Percentiles rank a stretch among this genome's conserved stretches.
These are phyloP conservation scores for Macrolepiota fuliginosa DNA, from an alignment of 768 basidiomycete genomes.

Conservation along the genomic window DNA sequence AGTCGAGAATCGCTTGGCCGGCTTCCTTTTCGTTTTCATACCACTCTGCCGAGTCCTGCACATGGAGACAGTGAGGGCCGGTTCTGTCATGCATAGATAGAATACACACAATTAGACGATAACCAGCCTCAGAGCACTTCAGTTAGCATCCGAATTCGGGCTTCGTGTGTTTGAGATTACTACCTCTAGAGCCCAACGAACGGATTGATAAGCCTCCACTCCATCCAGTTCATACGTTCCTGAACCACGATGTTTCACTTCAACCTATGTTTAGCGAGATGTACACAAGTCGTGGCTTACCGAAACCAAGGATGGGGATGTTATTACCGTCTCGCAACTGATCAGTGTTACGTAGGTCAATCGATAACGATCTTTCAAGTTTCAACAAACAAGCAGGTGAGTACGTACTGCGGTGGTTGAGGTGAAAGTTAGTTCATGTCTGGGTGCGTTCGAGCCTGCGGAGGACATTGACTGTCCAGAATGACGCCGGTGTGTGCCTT, in stretches of 20 bases:
- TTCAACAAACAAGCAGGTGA: not conserved
- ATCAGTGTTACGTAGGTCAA: not conserved
- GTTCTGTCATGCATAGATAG: not conserved
- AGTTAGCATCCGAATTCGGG: not conserved
- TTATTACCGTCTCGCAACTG: constrained; percentile 50
- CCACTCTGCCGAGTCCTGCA: constrained; percentile 5
- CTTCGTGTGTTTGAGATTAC: not conserved
- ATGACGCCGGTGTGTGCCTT: not conserved
- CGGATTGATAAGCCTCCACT: constrained; percentile 25
- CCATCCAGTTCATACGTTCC: constrained; percentile 57
- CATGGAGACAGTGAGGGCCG: not conserved
- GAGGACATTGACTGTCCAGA: not conserved
- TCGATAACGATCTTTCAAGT: not conserved
- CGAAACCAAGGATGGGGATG: constrained; percentile 57
- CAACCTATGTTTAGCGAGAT: not conserved
- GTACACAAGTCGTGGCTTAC: constrained; percentile 17
- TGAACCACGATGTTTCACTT: constrained; percentile 8
- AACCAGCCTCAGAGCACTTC: not conserved
- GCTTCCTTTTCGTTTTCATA: constrained; percentile 3
- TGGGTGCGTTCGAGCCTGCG: not conserved
- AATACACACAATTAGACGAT: not conserved
- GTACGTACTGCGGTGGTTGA: not conserved
- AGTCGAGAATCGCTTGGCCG: constrained; percentile 1
- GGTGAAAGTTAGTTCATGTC: not conserved
- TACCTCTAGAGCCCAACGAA: constrained; percentile 7